Evolutionary conservation across 2,329 filamentous ascomycete genomes (phyloP).

Genomic region (Plenodomus tracheiphilus): DNA sequence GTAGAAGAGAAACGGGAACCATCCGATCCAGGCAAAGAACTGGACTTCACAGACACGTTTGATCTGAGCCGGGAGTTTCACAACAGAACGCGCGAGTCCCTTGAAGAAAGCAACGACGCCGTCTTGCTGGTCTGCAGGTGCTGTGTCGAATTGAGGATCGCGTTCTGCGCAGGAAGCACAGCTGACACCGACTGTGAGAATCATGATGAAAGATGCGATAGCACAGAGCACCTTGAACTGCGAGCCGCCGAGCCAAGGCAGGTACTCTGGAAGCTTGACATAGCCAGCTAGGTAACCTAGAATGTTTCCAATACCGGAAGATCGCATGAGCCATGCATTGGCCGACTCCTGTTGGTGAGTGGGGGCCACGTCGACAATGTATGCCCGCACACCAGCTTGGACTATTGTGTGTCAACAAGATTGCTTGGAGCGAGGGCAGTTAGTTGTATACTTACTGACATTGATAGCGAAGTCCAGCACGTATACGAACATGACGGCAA

Average conservation of each 20-base stretch:
- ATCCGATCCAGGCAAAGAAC: slow-evolving; percentile 85
- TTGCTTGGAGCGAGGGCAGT: not conserved
- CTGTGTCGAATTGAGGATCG: slow-evolving; percentile 74
- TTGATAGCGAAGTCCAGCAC: slow-evolving; percentile 94
- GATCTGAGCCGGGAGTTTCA: slow-evolving; percentile 78
- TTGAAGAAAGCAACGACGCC: slow-evolving; percentile 80
- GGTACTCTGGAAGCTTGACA: slow-evolving; percentile 70
- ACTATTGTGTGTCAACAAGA: slow-evolving; percentile 52
- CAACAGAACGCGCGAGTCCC: slow-evolving; percentile 75
- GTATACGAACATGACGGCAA: slow-evolving; percentile 86
- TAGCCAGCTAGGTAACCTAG: slow-evolving; percentile 88
- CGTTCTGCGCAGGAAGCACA: slow-evolving; percentile 72
- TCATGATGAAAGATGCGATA: slow-evolving; percentile 76
- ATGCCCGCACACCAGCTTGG: slow-evolving; percentile 87
- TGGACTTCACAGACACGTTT: slow-evolving; percentile 70
- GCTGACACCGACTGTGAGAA: slow-evolving; percentile 70
- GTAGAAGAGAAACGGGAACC: slow-evolving; percentile 96
- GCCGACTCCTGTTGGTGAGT: slow-evolving; percentile 91
- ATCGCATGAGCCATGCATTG: slow-evolving; percentile 90
- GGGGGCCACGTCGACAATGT: slow-evolving; percentile 91
- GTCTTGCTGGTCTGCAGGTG: slow-evolving; percentile 55
- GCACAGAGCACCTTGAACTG: slow-evolving; percentile 94
- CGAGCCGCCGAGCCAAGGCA: slow-evolving; percentile 81
- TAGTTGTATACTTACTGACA: slow-evolving; percentile 61
- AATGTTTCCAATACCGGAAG: slow-evolving; percentile 87